Percentiles rank a stretch among this genome's conserved stretches.
These are phyloP conservation scores for Amaranthus palmeri DNA, from an alignment of 148 eudicot genomes.

Conservation along the genomic window DNA sequence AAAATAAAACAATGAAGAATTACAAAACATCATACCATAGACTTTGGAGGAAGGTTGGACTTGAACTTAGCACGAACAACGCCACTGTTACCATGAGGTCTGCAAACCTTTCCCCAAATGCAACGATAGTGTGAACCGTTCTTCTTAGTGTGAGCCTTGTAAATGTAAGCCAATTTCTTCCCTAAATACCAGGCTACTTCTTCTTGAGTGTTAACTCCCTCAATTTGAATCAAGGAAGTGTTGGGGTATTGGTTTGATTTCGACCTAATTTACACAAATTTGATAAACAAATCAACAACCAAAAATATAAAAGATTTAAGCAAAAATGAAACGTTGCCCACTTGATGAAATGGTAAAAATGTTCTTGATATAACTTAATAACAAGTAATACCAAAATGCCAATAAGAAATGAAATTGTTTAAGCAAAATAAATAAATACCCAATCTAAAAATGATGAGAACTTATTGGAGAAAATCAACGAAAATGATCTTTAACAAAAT, in stretches of 20 bases:
- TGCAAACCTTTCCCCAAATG: slow-evolving; percentile 82
- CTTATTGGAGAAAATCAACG: too few species aligned
- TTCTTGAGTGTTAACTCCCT: slow-evolving; percentile 80
- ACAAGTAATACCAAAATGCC: too few species aligned
- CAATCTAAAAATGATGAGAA: too few species aligned
- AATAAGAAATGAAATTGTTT: too few species aligned
- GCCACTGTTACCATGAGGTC: slow-evolving; percentile 90
- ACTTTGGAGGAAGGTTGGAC: slow-evolving; percentile 79
- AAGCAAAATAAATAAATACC: too few species aligned
- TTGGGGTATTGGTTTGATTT: slow-evolving; percentile 87
- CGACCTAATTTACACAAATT: slow-evolving; percentile 38
- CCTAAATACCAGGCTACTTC: slow-evolving; percentile 79
- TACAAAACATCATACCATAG: slow-evolving; percentile 46
- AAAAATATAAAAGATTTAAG: too few species aligned
- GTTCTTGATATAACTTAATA: too few species aligned
- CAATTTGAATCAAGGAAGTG: slow-evolving; percentile 74
- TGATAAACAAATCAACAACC: not conserved
- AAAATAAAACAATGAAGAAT: not conserved
- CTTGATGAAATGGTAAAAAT: too few species aligned
- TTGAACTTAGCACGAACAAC: slow-evolving; percentile 81
- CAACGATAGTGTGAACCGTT: slow-evolving; percentile 67
- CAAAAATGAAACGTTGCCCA: too few species aligned
- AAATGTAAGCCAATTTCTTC: slow-evolving; percentile 69
- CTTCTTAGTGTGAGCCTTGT: slow-evolving; percentile 78
- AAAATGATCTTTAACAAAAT: too few species aligned